Base-by-base conservation (phyloP, 169 alveolate genomes). In the Cryptosporidium meleagridis region DNA sequence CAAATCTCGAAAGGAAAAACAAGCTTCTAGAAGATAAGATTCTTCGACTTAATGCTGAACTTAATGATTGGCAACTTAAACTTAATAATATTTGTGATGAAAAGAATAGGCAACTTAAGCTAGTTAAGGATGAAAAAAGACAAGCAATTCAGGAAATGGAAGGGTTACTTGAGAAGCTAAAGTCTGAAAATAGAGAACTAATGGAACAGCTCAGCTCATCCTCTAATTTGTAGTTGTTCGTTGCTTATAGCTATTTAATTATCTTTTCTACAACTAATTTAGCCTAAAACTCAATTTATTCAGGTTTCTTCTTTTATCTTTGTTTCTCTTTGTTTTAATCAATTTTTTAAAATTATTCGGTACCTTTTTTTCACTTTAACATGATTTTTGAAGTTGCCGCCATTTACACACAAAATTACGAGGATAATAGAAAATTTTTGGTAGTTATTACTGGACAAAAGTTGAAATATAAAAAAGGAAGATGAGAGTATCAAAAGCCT, bases 51-150 rank as follows among this genome's bases (percentile, higher is more conserved):
- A 80, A 80, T 48, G 89, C 89, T 29, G 67, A 80, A 39, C 31
- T 80, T 26, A 80, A 80, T 29, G 89, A 80, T 33, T 80, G 89
- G 89, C 75, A 80, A 41, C 89, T 80, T 39, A 80, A 62, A 45
- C 23, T 80, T 33, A 65, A 65, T 16, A 62, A 59, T 41, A 80
- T 80, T 23, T 80, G 75, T 23, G 89, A 80, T 29, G 89, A 80
- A 61, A 80, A 80, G 18, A 35, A 80, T 21, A 80, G 44, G 62
- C 80, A 62, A 29, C 62, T 80, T 39, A 80, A 59, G 37, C 51
- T 59, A n/a, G 21, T 80, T 10, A 80, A 80, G 37, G 80, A 80
- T 44, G 89, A 80, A 45, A 80, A 80, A 39, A 80, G 59, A 48
- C 75, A 31, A 8, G 37, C 53, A 26, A 26, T 80, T 12, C 75